Percentiles rank a stretch among this genome's conserved stretches.
These are phyloP conservation scores for Chalaropsis thielavioides DNA, from an alignment of 2,329 filamentous ascomycete genomes.

Conservation along the genomic window DNA sequence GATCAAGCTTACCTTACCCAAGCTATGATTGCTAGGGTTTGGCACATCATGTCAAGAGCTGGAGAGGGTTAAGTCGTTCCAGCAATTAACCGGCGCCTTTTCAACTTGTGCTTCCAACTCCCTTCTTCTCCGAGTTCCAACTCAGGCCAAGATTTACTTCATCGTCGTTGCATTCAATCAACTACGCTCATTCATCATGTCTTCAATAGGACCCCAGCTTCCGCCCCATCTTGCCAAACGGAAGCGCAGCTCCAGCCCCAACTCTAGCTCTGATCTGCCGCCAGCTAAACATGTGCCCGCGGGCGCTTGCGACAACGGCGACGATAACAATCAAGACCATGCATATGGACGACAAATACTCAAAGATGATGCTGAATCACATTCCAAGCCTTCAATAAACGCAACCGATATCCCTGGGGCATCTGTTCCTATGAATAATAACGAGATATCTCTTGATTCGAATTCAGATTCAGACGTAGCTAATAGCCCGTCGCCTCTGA, in stretches of 20 bases:
- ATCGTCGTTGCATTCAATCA: background rate
- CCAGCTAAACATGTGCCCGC: constrained; percentile 31
- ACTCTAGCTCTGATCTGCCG: constrained; percentile 26
- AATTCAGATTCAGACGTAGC: constrained; percentile 25
- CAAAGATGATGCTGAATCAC: background rate
- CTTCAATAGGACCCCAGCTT: constrained; percentile 54
- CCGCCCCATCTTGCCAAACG: constrained; percentile 53
- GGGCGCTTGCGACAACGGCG: constrained; percentile 22
- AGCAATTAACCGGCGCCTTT: background rate
- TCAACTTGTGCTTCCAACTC: too few species aligned
- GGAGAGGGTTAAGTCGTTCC: background rate
- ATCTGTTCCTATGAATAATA: background rate
- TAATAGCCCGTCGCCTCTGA: constrained; percentile 21
- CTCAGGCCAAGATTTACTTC: too few species aligned
- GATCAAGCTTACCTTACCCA: too few species aligned
- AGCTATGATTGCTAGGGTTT: too few species aligned
- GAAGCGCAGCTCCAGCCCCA: constrained; percentile 38
- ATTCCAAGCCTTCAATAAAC: too few species aligned
- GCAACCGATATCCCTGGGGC: background rate
- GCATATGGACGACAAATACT: background rate
- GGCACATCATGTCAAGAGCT: too few species aligned
- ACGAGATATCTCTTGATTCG: constrained; percentile 14
- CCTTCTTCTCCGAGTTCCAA: too few species aligned
- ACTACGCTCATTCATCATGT: constrained; percentile 34
- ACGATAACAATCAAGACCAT: constrained; percentile 18